Percentiles rank a stretch among this genome's conserved stretches.
phyloP scores from a whole-genome alignment of 2,329 filamentous ascomycete genomes.

The Fonsecaea nubica region DNA sequence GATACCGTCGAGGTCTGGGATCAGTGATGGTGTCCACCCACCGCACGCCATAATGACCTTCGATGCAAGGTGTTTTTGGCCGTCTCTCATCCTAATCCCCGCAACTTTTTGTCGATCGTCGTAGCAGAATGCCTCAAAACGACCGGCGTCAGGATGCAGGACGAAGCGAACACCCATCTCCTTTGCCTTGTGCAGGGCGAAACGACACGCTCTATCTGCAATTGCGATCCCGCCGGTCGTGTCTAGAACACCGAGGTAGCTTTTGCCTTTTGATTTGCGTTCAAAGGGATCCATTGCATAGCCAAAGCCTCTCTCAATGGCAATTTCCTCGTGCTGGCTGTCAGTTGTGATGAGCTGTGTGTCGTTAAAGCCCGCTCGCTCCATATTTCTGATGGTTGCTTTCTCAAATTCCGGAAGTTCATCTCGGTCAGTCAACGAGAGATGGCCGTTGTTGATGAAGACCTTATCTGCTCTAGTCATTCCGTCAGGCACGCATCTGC shows the following conservation, averaged over 20 bases:
- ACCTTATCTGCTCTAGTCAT: constrained; percentile 48
- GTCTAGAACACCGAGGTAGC: constrained; percentile 53
- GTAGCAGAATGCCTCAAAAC: constrained; percentile 43
- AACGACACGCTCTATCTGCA: constrained; percentile 57
- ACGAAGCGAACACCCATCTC: constrained; percentile 53
- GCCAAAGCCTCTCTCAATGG: constrained; percentile 42
- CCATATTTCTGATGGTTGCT: constrained; percentile 48
- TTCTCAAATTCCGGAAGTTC: constrained; percentile 45
- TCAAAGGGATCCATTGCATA: constrained; percentile 51
- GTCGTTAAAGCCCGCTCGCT: constrained; percentile 44
- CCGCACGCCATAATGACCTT: constrained; percentile 74
- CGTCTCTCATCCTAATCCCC: constrained; percentile 28
- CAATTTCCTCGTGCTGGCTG: constrained; percentile 41
- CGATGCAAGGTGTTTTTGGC: constrained; percentile 11
- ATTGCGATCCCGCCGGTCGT: constrained; percentile 54
- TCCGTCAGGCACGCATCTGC: constrained; percentile 46
- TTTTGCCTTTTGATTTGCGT: constrained; percentile 40
- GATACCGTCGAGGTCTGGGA: constrained; percentile 56
- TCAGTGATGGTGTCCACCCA: constrained; percentile 81
- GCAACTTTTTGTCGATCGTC: constrained; percentile 42
- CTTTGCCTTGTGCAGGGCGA: constrained; percentile 53
- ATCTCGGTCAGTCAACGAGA: constrained; percentile 25
- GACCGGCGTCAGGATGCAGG: constrained; percentile 45
- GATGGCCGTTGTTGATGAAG: constrained; percentile 50
- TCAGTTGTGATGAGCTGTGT: constrained; percentile 49